phyloP scores from a whole-genome alignment of 495 filamentous ascomycete genomes.

The Clohesyomyces aquaticus region DNA sequence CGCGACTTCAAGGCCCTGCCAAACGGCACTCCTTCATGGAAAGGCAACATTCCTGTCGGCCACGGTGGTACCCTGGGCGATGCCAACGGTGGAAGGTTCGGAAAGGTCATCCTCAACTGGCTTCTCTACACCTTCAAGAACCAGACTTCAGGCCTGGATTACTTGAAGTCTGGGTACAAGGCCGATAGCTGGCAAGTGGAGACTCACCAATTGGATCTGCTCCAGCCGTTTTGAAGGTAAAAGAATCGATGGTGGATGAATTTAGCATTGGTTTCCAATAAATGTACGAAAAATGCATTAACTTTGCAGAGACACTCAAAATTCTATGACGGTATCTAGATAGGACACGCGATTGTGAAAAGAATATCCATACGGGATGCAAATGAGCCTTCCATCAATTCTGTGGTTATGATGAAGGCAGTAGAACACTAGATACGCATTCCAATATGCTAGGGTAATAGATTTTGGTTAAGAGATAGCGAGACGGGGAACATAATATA shows the following conservation, averaged over 20 bases:
- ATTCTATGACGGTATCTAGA: not conserved
- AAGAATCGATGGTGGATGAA: not conserved
- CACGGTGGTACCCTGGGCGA: conserved; percentile 43
- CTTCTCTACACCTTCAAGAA: conserved; percentile 39
- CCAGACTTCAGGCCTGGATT: conserved; percentile 8
- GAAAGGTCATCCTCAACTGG: conserved; percentile 34
- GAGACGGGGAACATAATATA: too few species aligned
- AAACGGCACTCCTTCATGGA: conserved; percentile 43
- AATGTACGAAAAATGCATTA: not conserved
- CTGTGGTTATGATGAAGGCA: too few species aligned
- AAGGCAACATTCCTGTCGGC: conserved; percentile 47
- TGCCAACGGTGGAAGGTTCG: conserved; percentile 43
- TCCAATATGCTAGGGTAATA: too few species aligned
- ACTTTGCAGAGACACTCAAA: not conserved
- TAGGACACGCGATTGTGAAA: not conserved
- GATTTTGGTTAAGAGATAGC: too few species aligned
- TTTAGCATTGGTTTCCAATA: not conserved
- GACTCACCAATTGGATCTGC: conserved; percentile 11
- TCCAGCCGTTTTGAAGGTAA: conserved; percentile 12
- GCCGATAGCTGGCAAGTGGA: conserved; percentile 35
- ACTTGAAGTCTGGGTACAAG: conserved; percentile 22
- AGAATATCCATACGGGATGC: not conserved
- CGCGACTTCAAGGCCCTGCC: conserved; percentile 43
- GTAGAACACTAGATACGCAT: too few species aligned
- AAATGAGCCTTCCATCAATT: not conserved